Base-by-base conservation (phyloP, 2,329 filamentous ascomycete genomes). In the Diplodia mutila region DNA sequence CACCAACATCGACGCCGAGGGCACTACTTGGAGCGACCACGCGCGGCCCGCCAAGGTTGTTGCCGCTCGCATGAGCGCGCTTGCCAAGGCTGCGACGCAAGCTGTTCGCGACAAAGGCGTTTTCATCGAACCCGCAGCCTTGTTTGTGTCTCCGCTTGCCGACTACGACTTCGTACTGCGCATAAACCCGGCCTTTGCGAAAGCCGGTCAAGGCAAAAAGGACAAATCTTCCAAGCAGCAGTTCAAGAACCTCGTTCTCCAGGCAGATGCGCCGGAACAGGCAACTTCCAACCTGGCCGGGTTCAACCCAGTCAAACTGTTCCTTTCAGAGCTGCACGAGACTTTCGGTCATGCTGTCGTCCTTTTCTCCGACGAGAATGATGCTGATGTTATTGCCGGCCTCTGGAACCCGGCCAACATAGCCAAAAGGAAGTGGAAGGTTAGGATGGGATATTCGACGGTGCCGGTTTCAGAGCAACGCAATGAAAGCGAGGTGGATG, bases 81-180 rank as follows among this genome's bases (percentile, higher is more conserved):
- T 99, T 1, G 92, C 94, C 7, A 89, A 90, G 71, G 91, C 92
- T 2, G 93, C 92, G 12, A 86, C 86, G 74, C 87, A 86, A 63
- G 77, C 90, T 12, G 80, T 78, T n/a, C 67, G 72, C 9, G 67
- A 70, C 29, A 71, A 76, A 53, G 69, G 70, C 29, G 34, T 76
- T 1, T 61, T 68, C 6, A 74, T 82, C 1, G 52, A 89, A 57
- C 79, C 85, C 1, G 80, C 83, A 37, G 78, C 81, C 1, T 84
- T 98, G 9, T 98, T 98, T 80, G 83, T 86, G n/a, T 84, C 90
- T 3, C 87, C 90, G 0, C 83, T 92, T 6, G 79, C 80, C 11
- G 93, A 97, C 71, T 99, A 94, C 77, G 93, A 98, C 76, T 90
- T 98, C 70, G 81, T 94, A n/a, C 82, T 99, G 66, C 87, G 90